These are phyloP conservation scores for Yarrowia sp. DNA, from an alignment of 805 yeast species.

Conservation along the genomic window DNA sequence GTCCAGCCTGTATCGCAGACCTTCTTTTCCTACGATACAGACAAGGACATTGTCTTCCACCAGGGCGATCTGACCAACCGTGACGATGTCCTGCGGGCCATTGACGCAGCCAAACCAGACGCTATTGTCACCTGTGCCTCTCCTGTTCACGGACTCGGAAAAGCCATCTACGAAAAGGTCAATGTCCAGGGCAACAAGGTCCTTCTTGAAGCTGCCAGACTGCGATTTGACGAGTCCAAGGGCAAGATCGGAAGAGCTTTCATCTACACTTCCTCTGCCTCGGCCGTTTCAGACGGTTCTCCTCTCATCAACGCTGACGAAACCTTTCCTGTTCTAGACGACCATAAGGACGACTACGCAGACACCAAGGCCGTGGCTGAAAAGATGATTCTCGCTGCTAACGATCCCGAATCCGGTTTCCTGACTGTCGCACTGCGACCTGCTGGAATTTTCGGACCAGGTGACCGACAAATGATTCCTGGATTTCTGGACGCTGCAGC, in stretches of 20 bases:
- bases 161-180: constrained; percentile 79
- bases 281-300: constrained; percentile 94
- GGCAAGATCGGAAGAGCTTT: constrained; percentile 45
- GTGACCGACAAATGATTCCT: constrained; percentile 95
- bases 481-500: constrained; percentile 80
- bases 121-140: constrained; percentile 95
- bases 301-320: constrained; percentile 92
- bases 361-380: constrained; percentile 94
- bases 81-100: constrained; percentile 63
- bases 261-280: constrained; percentile 95
- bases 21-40: constrained; percentile 64
- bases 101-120: constrained; percentile 55
- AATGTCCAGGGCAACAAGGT: constrained; percentile 86
- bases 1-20: constrained; percentile 67
- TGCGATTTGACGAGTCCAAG: constrained; percentile 36
- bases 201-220: constrained; percentile 61
- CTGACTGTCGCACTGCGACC: constrained; percentile 88
- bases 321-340: constrained; percentile 84
- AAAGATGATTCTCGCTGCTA: constrained; percentile 69
- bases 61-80: constrained; percentile 82
- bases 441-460: constrained; percentile 98
- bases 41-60: constrained; percentile 51
- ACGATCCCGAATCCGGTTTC: constrained; percentile 49
- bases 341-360: constrained; percentile 95
- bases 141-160: constrained; percentile 87